A percentile compares a stretch with the other conserved stretches of the same genome.
phyloP scores from a whole-genome alignment of 352 stramenopile species.

The Phytophthora rubi region DNA sequence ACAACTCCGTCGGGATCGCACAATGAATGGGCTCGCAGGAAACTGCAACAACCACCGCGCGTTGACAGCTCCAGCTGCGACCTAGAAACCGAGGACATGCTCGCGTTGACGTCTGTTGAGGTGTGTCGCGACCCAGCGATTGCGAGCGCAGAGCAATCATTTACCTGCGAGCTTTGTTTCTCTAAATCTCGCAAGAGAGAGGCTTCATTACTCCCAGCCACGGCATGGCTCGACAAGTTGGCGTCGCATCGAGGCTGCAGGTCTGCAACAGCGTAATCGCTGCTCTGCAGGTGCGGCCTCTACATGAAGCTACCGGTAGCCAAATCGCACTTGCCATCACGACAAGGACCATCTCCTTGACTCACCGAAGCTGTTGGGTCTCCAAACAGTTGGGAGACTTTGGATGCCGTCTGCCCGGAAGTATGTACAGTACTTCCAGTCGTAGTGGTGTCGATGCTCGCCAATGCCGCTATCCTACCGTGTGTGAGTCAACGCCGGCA shows the following conservation, averaged over 20 bases:
- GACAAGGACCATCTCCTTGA: slow-evolving; percentile 10
- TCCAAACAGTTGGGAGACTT: neutral
- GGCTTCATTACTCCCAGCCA: neutral
- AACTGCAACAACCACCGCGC: slow-evolving; percentile 35
- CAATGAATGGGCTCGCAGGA: slow-evolving; percentile 20
- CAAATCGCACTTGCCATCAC: slow-evolving; percentile 12
- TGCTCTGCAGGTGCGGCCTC: slow-evolving; percentile 5
- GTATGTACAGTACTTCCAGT: neutral
- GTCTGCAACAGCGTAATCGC: slow-evolving; percentile 8
- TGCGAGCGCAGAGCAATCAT: slow-evolving; percentile 8
- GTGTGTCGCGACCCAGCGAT: neutral
- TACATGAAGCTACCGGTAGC: slow-evolving; percentile 22
- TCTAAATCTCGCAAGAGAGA: slow-evolving; percentile 12
- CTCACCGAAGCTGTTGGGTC: neutral
- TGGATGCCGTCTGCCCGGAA: neutral
- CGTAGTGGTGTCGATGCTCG: slow-evolving; percentile 4
- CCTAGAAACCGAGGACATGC: slow-evolving; percentile 10
- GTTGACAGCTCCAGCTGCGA: slow-evolving; percentile 31
- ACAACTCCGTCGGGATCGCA: slow-evolving; percentile 23
- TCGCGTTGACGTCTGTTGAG: neutral
- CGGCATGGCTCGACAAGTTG: too few species aligned
- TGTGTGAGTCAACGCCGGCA: slow-evolving; percentile 26
- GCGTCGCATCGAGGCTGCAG: slow-evolving; percentile 10
- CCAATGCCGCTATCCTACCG: neutral
- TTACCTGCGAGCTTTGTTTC: neutral